phyloP scores from a whole-genome alignment of 306 rosid genomes.

The Malus asiatica region DNA sequence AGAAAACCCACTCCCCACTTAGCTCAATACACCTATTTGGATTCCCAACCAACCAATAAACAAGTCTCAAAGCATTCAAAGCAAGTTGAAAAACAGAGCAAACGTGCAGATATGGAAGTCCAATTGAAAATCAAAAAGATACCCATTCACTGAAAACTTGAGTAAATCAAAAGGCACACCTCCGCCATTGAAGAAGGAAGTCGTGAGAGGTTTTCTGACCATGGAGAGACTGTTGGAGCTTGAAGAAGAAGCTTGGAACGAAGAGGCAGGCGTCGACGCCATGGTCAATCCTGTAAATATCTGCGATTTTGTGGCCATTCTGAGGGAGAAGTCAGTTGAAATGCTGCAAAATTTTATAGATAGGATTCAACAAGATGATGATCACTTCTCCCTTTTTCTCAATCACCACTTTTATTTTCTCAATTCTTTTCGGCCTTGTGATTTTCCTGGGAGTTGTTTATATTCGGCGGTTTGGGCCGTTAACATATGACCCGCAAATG shows the following conservation, averaged over 20 bases:
- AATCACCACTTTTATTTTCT: background rate
- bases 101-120: background rate
- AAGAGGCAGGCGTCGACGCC: slow-evolving; percentile 35
- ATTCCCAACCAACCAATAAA: background rate
- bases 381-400: background rate
- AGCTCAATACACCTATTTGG: background rate
- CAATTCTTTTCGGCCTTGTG: background rate
- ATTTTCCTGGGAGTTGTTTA: background rate
- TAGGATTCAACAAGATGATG: slow-evolving; percentile 8
- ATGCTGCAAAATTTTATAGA: background rate
- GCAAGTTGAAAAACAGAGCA: background rate
- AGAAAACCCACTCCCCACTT: background rate
- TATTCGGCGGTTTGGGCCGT: background rate
- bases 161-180: slow-evolving; percentile 14
- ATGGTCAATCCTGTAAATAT: slow-evolving; percentile 49
- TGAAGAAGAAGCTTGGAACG: slow-evolving; percentile 42
- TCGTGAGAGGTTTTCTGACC: slow-evolving; percentile 42
- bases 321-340: slow-evolving; percentile 11
- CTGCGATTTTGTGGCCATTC: slow-evolving; percentile 62
- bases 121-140: background rate
- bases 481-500: background rate
- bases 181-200: slow-evolving; percentile 54
- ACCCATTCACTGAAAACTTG: background rate
- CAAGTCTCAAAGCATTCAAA: background rate
- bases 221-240: slow-evolving; percentile 27